phyloP scores from a whole-genome alignment of 73 alveolate species.

The Uronychia setigera region DNA sequence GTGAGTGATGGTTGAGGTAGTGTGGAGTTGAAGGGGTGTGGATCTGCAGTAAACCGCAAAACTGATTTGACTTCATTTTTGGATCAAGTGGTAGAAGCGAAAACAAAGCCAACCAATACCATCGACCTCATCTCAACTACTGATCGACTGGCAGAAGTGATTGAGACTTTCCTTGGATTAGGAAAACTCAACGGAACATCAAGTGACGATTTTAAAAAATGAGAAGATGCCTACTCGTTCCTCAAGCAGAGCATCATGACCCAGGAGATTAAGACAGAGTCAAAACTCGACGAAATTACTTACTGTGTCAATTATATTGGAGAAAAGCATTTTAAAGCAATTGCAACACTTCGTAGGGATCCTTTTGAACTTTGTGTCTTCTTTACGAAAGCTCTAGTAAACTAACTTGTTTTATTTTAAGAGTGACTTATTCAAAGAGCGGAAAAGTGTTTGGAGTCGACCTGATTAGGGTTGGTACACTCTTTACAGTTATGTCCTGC shows the following conservation, averaged over 20 bases:
- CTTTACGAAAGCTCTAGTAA: neutral
- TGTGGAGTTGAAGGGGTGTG: too few relatives aligned
- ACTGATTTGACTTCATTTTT: too few relatives aligned
- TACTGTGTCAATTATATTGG: neutral
- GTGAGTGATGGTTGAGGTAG: constrained; percentile 4
- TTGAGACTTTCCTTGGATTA: constrained; percentile 5
- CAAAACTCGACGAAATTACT: neutral
- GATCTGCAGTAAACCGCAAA: too few relatives aligned
- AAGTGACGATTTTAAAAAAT: neutral
- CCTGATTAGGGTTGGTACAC: constrained; percentile 22
- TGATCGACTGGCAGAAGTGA: constrained; percentile 15
- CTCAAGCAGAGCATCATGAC: neutral
- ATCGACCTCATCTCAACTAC: constrained; percentile 30
- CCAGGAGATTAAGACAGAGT: neutral
- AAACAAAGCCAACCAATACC: constrained; percentile 29
- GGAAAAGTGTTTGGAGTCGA: neutral
- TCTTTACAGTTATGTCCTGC: constrained; percentile 24
- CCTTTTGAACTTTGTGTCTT: neutral
- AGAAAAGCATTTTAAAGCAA: constrained; percentile 15
- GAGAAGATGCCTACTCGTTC: neutral
- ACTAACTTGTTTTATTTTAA: constrained; percentile 22
- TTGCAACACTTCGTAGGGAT: neutral
- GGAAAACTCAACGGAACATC: neutral
- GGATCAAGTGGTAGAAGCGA: too few relatives aligned
- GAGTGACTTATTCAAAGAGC: constrained; percentile 15